Conservation (phyloP, 2,329 filamentous ascomycete genomes). For the Monosporascus sp. region DNA sequence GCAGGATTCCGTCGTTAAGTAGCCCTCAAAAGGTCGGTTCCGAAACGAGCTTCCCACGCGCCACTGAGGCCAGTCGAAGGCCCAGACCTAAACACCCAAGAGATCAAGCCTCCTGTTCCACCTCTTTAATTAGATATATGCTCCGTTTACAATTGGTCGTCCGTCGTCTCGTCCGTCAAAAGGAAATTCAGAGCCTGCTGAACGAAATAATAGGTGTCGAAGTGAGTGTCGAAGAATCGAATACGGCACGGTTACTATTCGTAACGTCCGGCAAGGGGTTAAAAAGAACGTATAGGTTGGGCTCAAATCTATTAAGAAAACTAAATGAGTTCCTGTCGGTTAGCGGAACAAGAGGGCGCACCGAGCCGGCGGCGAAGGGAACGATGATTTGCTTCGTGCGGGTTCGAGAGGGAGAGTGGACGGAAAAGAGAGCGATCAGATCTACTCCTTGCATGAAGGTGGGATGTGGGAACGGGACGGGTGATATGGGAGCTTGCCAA, state of each 20-base stretch:
- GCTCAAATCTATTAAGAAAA: constrained; percentile 29
- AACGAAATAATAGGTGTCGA: constrained; percentile 34
- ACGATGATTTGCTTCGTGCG: constrained; percentile 3
- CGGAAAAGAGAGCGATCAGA: neutral
- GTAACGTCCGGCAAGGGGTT: constrained; percentile 1
- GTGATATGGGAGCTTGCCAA: constrained; percentile 24
- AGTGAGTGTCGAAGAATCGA: constrained; percentile 23
- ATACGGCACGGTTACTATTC: constrained; percentile 9
- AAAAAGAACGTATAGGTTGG: constrained; percentile 18
- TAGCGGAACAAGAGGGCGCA: constrained; percentile 26
- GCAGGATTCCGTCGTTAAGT: constrained; percentile 7
- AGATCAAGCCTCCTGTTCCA: neutral
- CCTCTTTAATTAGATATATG: neutral
- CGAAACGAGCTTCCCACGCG: constrained; percentile 6
- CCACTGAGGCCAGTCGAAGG: constrained; percentile 9
- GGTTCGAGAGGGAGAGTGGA: neutral
- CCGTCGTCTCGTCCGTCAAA: constrained; percentile 13
- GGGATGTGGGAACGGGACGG: constrained; percentile 27
- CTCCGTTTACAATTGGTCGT: neutral
- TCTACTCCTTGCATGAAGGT: constrained; percentile 9
- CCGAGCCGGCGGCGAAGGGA: constrained; percentile 20
- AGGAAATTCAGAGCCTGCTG: constrained; percentile 50
- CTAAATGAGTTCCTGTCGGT: constrained; percentile 27
- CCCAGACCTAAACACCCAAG: constrained; percentile 3
- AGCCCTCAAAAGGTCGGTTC: constrained; percentile 7